A percentile compares a stretch with the other conserved stretches of the same genome.
These are phyloP conservation scores for Piromyces sp. DNA, from an alignment of 192 early-diverging fungal species.

Conservation along the genomic window DNA sequence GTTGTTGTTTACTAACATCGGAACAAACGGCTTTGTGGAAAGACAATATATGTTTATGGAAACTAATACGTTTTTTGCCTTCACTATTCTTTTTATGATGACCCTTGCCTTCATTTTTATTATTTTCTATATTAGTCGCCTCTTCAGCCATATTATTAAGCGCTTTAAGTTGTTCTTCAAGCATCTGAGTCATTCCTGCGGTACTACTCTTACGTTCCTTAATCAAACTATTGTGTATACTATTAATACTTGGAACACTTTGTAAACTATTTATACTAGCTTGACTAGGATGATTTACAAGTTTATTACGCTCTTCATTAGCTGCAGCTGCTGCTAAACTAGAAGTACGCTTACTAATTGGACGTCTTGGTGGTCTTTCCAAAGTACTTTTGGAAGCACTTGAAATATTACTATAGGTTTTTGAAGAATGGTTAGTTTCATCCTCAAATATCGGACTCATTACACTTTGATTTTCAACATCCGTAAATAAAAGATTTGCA, in stretches of 20 bases:
- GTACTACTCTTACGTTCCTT: not conserved
- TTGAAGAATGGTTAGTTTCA: not conserved
- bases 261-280: not conserved
- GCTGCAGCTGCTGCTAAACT: too few species aligned
- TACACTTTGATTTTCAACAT: not conserved
- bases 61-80: not conserved
- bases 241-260: not conserved
- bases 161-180: not conserved
- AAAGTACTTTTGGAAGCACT: not conserved
- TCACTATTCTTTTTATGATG: not conserved
- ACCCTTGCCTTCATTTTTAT: not conserved
- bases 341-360: not conserved
- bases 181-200: not conserved
- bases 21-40: not conserved
- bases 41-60: not conserved
- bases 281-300: not conserved
- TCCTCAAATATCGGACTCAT: not conserved
- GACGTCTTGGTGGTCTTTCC: not conserved
- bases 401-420: too few species aligned
- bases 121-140: not conserved
- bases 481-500: not conserved
- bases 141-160: not conserved
- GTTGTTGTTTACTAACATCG: not conserved
- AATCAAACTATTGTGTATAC: not conserved
- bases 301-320: too few species aligned